A percentile compares a stretch with the other conserved stretches of the same genome.
phyloP scores from a whole-genome alignment of 805 yeast species.

The Metschnikowia santaceciliae region DNA sequence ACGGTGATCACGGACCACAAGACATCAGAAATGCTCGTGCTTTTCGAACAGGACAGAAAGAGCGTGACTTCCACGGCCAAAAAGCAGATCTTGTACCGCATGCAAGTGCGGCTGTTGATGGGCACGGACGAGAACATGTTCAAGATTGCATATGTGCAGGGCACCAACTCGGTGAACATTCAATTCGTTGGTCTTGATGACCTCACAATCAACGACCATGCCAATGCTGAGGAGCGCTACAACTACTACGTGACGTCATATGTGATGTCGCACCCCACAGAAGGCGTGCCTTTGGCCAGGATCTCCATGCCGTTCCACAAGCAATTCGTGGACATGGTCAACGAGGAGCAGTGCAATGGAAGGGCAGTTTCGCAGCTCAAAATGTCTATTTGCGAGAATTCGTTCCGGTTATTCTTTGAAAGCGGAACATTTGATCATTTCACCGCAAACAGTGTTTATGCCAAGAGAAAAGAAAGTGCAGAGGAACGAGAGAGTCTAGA shows the following conservation, averaged over 20 bases:
- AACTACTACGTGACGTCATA: constrained; percentile 91
- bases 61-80: constrained; percentile 65
- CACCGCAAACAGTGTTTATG: constrained; percentile 54
- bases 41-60: constrained; percentile 79
- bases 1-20: constrained; percentile 73
- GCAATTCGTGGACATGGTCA: constrained; percentile 50
- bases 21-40: constrained; percentile 71
- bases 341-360: constrained; percentile 58
- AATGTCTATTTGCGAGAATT: constrained; percentile 73
- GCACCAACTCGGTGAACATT: constrained; percentile 52
- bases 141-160: constrained; percentile 68
- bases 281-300: constrained; percentile 79
- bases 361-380: constrained; percentile 64
- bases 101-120: constrained; percentile 80
- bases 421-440: constrained; percentile 75
- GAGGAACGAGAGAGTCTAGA: constrained; percentile 33
- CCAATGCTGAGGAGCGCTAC: constrained; percentile 78
- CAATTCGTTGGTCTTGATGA: constrained; percentile 88
- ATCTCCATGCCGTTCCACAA: constrained; percentile 77
- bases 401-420: constrained; percentile 79
- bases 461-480: constrained; percentile 29
- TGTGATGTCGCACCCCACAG: constrained; percentile 94
- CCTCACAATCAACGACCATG: constrained; percentile 66
- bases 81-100: constrained; percentile 85
- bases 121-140: constrained; percentile 85